Conservation (phyloP, 768 basidiomycete species). For the Termitomyces sp. region DNA sequence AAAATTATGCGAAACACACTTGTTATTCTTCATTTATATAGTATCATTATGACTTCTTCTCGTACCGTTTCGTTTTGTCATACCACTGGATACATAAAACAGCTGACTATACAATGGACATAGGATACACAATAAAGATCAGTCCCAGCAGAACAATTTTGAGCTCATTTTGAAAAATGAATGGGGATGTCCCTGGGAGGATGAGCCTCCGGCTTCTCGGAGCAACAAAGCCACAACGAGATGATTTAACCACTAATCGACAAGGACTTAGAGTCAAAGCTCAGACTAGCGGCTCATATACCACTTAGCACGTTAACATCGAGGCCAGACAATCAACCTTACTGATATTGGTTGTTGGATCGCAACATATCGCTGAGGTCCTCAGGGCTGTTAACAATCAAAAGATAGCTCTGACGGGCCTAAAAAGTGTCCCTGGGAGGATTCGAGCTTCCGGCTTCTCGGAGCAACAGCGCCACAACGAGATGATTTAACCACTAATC, state of each 20-base stretch:
- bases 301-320: no score
- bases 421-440: no score
- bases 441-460: no score
- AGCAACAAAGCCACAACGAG: neutral
- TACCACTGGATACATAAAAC: neutral
- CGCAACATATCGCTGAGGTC: no score
- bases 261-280: slow-evolving; percentile 25
- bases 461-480: no score
- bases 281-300: no score
- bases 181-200: neutral
- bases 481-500: no score
- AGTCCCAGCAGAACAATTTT: neutral
- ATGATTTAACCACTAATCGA: slow-evolving; percentile 2
- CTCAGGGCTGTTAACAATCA: no score
- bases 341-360: no score
- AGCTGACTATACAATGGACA: neutral
- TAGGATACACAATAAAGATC: neutral
- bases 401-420: no score
- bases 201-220: slow-evolving; percentile 1
- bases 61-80: neutral
- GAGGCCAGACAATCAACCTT: no score
- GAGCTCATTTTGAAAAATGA: neutral
- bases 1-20: neutral
- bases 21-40: neutral
- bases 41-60: neutral